These are phyloP conservation scores for Kwoniella newhampshirensis DNA, from an alignment of 768 basidiomycete species.

Conservation along the genomic window DNA sequence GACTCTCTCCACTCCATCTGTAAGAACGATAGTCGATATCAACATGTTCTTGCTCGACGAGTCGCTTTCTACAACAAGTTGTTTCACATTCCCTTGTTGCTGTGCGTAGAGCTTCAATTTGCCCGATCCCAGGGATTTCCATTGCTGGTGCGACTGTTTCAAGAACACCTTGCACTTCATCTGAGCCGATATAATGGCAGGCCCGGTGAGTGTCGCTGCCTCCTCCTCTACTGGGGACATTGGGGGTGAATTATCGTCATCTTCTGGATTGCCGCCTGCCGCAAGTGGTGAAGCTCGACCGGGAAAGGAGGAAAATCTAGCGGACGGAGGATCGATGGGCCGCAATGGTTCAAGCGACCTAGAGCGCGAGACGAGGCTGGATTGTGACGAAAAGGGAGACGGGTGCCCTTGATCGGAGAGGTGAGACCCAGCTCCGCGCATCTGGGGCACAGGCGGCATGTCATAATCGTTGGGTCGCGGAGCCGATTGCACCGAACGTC, in stretches of 20 bases:
- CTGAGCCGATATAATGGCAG: constrained; percentile 75
- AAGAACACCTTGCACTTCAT: constrained; percentile 99
- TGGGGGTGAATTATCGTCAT: constrained; percentile 61
- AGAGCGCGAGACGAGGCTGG: constrained; percentile 38
- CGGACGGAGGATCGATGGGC: constrained; percentile 42
- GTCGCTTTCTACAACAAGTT: constrained; percentile 89
- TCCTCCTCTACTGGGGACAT: constrained; percentile 67
- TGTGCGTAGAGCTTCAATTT: constrained; percentile 83
- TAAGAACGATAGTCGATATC: constrained; percentile 92
- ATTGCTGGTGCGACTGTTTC: constrained; percentile 87
- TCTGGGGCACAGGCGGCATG: constrained; percentile 33
- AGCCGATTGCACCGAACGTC: constrained; percentile 40
- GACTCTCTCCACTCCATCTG: constrained; percentile 96
- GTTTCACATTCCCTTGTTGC: constrained; percentile 78
- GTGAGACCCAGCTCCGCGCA: constrained; percentile 33
- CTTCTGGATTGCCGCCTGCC: constrained; percentile 5
- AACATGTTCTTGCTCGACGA: constrained; percentile 67
- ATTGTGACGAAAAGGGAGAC: constrained; percentile 8
- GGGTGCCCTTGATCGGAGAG: constrained; percentile 32
- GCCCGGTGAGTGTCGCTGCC: constrained; percentile 60
- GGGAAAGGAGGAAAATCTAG: constrained; percentile 45
- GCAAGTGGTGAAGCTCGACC: constrained; percentile 9
- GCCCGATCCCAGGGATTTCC: constrained; percentile 90
- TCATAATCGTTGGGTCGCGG: constrained; percentile 25
- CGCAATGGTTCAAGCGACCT: constrained; percentile 53